Base-by-base conservation (phyloP, 2,329 filamentous ascomycete genomes). In the Myriosclerotinia scirpicola region DNA sequence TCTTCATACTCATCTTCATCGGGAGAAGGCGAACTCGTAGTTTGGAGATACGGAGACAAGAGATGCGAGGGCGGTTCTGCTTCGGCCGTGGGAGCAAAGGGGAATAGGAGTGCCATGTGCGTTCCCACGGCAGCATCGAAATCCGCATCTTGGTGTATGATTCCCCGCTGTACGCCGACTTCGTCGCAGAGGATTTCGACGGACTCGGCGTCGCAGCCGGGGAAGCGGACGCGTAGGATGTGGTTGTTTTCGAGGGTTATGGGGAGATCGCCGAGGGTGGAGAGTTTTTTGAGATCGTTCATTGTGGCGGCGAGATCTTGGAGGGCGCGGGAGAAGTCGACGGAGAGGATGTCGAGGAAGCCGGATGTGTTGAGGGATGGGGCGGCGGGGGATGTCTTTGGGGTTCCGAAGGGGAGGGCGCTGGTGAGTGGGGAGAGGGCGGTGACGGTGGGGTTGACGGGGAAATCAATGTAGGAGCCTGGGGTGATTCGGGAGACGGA, bases 401-500 rank as follows among this genome's bases (percentile, higher is more conserved):
- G 53, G 17, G 76, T 73, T n/a, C 65, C 65, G n/a, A 73, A 75
- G 67, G 85, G 80, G 66, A 90, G 79, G 14, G 80, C 82, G 12
- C 83, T 83, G 66, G 83, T 83, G 53, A 96, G 81, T 12, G 90
- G 88, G 72, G 89, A 90, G 67, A 99, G 84, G 40, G 94, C 92
- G 42, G 94, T 98, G 75, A 98, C 87, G 67, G 91, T 96, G 3
- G 95, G 95, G 78, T 87, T 92, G 73, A 98, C 81, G 73, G 88
- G 84, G 81, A 98, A 99, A 79, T 96, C 93, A 76, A 99, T 84
- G 78, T 87, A 94, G 1, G 93, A 91, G 36, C 95, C 95, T 3
- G 92, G 87, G 3, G 80, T 69, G 78, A 74, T 78, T 76, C 80
- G 83, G 62, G 84, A 81, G 9, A 86, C 80, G 54, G 81, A 82